Percentiles rank a stretch among this genome's conserved stretches.
phyloP scores from a whole-genome alignment of 352 stramenopile genomes.

The Globisporangium spinosum region DNA sequence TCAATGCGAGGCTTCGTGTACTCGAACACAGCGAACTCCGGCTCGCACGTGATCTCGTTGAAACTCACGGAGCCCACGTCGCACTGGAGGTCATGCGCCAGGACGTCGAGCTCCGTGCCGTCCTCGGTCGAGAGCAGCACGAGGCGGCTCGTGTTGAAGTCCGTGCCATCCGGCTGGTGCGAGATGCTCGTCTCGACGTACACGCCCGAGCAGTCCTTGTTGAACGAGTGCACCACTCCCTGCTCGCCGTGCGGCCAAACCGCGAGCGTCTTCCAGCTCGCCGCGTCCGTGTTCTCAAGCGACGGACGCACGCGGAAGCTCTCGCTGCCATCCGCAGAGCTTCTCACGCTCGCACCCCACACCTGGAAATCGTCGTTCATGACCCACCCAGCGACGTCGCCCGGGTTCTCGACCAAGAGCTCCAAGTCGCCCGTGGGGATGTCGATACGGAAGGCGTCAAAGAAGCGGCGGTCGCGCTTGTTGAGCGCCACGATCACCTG shows the following conservation, averaged over 20 bases:
- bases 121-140: conserved; percentile 36
- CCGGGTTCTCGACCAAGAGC: conserved; percentile 30
- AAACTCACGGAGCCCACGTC: conserved; percentile 31
- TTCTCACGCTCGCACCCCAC: conserved; percentile 15
- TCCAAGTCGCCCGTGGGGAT: conserved; percentile 25
- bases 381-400: conserved; percentile 25
- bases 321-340: conserved; percentile 23
- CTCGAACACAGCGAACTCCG: conserved; percentile 32
- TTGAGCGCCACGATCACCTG: conserved; percentile 35
- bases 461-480: conserved; percentile 30
- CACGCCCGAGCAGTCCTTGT: conserved; percentile 26
- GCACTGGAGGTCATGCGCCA: conserved; percentile 27
- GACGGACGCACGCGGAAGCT: conserved; percentile 24
- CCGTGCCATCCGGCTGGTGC: conserved; percentile 17
- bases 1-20: conserved; percentile 33
- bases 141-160: conserved; percentile 36
- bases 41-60: conserved; percentile 21
- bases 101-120: conserved; percentile 25
- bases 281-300: conserved; percentile 16
- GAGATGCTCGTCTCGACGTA: conserved; percentile 39
- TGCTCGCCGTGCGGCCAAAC: conserved; percentile 37
- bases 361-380: conserved; percentile 33
- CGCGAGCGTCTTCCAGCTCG: conserved; percentile 32
- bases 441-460: conserved; percentile 33
- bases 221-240: conserved; percentile 23